phyloP scores from a whole-genome alignment of 1,139 yeast genomes.

The Blastobotrys persicus region DNA sequence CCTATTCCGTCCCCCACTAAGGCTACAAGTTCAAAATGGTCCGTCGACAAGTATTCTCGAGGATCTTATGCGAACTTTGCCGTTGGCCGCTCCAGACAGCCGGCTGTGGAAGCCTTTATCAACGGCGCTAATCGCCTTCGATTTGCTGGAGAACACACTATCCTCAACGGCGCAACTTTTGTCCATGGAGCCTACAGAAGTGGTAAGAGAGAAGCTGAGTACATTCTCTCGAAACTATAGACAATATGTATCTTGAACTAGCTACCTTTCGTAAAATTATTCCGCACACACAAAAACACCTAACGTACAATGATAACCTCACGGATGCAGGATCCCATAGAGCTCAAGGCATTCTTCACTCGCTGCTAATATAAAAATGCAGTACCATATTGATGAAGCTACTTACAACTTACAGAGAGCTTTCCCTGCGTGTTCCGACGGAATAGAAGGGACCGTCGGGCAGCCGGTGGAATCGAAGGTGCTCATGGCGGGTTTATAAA shows the following conservation, averaged over 20 bases:
- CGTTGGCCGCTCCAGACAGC: conserved; percentile 67
- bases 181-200: conserved; percentile 84
- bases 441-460: background rate
- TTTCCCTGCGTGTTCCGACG: background rate
- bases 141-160: conserved; percentile 86
- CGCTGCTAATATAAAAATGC: no score
- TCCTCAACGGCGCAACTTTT: conserved; percentile 75
- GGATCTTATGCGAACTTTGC: conserved; percentile 73
- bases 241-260: no score
- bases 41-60: conserved; percentile 61
- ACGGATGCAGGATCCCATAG: no score
- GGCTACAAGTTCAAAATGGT: conserved; percentile 63
- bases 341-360: no score
- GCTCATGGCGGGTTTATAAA: background rate
- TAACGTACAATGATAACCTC: no score
- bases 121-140: conserved; percentile 55
- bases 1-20: conserved; percentile 50
- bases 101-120: conserved; percentile 52
- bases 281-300: no score
- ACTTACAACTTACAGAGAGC: no score
- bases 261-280: no score
- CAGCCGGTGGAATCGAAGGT: background rate
- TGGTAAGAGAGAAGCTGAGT: conserved; percentile 67
- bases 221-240: conserved; percentile 18
- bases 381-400: no score